Percentiles rank a stretch among this genome's conserved stretches.
phyloP scores from a whole-genome alignment of 768 basidiomycete genomes.

The Collybia sp. region DNA sequence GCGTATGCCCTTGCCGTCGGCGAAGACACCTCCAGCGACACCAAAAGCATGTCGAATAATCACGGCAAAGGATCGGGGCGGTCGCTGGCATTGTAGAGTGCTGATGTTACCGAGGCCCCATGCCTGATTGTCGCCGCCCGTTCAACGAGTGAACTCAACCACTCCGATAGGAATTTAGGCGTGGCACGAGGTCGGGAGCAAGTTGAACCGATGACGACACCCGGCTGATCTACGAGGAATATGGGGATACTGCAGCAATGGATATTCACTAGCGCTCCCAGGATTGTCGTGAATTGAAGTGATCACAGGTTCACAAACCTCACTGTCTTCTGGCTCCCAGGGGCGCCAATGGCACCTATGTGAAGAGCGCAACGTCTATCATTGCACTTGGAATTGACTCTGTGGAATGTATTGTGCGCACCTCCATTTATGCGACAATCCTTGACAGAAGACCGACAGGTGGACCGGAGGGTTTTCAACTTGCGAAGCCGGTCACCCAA shows the following conservation, averaged over 20 bases:
- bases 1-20: conserved; percentile 25
- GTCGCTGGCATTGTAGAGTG: conserved; percentile 32
- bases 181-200: too few species aligned
- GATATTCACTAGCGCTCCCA: neutral
- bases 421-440: conserved; percentile 35
- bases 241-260: conserved; percentile 9
- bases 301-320: conserved; percentile 33
- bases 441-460: conserved; percentile 31
- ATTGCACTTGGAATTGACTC: neutral
- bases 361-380: neutral
- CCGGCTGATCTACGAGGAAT: conserved; percentile 35
- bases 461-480: too few species aligned
- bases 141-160: conserved; percentile 28
- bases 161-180: too few species aligned
- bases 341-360: conserved; percentile 32
- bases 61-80: conserved; percentile 31
- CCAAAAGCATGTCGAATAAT: conserved; percentile 34
- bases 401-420: conserved; percentile 5
- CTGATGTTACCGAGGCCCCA: conserved; percentile 30
- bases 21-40: conserved; percentile 33
- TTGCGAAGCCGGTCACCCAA: too few species aligned
- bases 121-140: conserved; percentile 34
- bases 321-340: conserved; percentile 34
- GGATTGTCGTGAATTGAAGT: conserved; percentile 15
- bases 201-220: conserved; percentile 30